phyloP scores from a whole-genome alignment of 2,329 filamentous ascomycete species.

The Stagonosporopsis chrysanthemi region DNA sequence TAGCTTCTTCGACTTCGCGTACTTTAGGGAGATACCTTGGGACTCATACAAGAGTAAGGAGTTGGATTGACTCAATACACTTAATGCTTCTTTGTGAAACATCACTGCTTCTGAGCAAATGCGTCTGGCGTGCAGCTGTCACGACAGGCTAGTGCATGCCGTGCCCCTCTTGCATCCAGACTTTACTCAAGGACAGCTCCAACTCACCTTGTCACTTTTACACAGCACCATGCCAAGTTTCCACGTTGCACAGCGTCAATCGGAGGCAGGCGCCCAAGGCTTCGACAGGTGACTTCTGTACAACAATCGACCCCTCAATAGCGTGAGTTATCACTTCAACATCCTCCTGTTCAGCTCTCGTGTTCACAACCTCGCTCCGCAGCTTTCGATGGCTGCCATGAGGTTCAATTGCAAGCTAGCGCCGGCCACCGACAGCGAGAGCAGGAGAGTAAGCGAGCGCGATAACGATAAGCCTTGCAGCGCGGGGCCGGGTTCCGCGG shows the following conservation, averaged over 20 bases:
- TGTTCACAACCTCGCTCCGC: too few relatives aligned
- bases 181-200: background rate
- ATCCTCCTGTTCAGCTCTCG: background rate
- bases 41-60: constrained; percentile 17
- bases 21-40: constrained; percentile 36
- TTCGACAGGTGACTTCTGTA: background rate
- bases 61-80: constrained; percentile 9
- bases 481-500: constrained; percentile 1
- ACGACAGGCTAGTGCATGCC: background rate
- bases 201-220: background rate
- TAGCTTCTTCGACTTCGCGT: constrained; percentile 17
- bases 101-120: background rate
- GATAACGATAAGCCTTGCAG: constrained; percentile 7
- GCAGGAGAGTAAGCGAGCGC: background rate
- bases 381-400: background rate
- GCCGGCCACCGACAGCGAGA: background rate
- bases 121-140: background rate
- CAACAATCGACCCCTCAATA: background rate
- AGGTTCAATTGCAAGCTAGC: background rate
- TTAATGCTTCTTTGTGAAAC: constrained; percentile 8
- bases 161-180: background rate
- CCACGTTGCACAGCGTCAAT: background rate
- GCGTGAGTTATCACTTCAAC: background rate
- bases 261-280: background rate
- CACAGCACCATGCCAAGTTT: background rate